These are phyloP conservation scores for Xylaria sp. DNA, from an alignment of 2,329 filamentous ascomycete species.

Conservation along the genomic window DNA sequence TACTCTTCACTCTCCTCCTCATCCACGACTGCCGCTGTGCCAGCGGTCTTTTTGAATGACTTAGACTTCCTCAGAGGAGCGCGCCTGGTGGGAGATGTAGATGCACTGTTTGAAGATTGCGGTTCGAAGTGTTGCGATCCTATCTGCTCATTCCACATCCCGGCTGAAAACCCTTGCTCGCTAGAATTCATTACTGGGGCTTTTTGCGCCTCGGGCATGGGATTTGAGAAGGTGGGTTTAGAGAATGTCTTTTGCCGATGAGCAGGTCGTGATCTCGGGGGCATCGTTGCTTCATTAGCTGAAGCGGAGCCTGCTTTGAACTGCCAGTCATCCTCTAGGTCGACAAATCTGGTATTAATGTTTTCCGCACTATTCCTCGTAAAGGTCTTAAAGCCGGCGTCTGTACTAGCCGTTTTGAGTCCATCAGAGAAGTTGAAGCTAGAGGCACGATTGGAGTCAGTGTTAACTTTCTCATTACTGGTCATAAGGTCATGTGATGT, in stretches of 20 bases:
- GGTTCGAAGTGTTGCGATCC: constrained; percentile 65
- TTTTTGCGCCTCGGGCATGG: constrained; percentile 38
- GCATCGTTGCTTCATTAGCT: constrained; percentile 44
- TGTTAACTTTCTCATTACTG: constrained; percentile 36
- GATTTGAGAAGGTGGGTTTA: constrained; percentile 40
- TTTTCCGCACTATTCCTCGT: constrained; percentile 64
- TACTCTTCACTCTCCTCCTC: constrained; percentile 58
- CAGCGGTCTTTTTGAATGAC: constrained; percentile 62
- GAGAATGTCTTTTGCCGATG: constrained; percentile 53
- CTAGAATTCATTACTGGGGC: constrained; percentile 36
- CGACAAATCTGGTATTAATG: constrained; percentile 69
- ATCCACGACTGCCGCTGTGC: constrained; percentile 57
- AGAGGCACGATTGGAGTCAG: constrained; percentile 50
- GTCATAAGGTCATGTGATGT: constrained; percentile 9
- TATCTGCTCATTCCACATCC: constrained; percentile 65
- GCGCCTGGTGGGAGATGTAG: constrained; percentile 59
- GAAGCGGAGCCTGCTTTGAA: constrained; percentile 61
- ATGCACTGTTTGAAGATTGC: constrained; percentile 51
- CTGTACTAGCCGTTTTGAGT: constrained; percentile 52
- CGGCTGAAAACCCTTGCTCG: constrained; percentile 57
- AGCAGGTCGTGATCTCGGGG: constrained; percentile 51
- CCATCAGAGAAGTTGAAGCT: constrained; percentile 64
- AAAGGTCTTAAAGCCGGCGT: constrained; percentile 51
- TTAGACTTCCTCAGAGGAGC: constrained; percentile 68
- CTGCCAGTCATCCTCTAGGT: constrained; percentile 60